These are phyloP conservation scores for Tolypocladium tundrense DNA, from an alignment of 2,329 filamentous ascomycete genomes.

Conservation along the genomic window DNA sequence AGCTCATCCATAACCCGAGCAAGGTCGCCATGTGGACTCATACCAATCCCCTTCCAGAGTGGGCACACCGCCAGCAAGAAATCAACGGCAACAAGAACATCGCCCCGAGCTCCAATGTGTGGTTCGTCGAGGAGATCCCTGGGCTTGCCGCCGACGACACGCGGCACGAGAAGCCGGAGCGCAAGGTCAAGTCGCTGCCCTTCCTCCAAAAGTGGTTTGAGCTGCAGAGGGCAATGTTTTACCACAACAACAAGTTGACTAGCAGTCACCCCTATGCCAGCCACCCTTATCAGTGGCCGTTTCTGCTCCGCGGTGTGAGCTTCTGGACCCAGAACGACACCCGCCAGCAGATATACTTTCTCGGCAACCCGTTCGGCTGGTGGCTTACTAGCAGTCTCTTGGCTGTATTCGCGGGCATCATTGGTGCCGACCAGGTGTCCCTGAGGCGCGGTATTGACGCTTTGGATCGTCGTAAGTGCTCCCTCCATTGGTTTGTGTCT, in stretches of 20 bases:
- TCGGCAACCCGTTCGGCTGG: constrained; percentile 95
- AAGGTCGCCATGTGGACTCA: constrained; percentile 99
- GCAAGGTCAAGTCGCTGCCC: constrained; percentile 70
- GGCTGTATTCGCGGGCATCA: constrained; percentile 85
- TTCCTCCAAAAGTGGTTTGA: constrained; percentile 95
- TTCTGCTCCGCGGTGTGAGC: constrained; percentile 90
- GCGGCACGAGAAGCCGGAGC: constrained; percentile 65
- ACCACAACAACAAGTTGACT: constrained; percentile 96
- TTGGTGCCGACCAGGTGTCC: constrained; percentile 87
- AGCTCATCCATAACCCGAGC: constrained; percentile 85
- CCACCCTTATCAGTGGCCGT: constrained; percentile 94
- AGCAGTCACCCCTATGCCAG: constrained; percentile 95
- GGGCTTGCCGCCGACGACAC: constrained; percentile 61
- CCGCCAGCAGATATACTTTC: constrained; percentile 94
- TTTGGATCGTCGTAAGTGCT: constrained; percentile 74
- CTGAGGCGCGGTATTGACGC: constrained; percentile 88
- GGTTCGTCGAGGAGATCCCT: constrained; percentile 88
- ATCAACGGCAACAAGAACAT: constrained; percentile 99
- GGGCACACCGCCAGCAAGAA: constrained; percentile 94
- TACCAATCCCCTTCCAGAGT: constrained; percentile 87
- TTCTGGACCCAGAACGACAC: constrained; percentile 99
- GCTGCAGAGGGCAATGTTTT: constrained; percentile 96
- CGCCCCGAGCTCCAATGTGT: constrained; percentile 80
- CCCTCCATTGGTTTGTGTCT: background rate
- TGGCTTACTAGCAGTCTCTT: constrained; percentile 90